phyloP scores from a whole-genome alignment of 1,139 yeast genomes.

The Candida tetrigidarum region DNA sequence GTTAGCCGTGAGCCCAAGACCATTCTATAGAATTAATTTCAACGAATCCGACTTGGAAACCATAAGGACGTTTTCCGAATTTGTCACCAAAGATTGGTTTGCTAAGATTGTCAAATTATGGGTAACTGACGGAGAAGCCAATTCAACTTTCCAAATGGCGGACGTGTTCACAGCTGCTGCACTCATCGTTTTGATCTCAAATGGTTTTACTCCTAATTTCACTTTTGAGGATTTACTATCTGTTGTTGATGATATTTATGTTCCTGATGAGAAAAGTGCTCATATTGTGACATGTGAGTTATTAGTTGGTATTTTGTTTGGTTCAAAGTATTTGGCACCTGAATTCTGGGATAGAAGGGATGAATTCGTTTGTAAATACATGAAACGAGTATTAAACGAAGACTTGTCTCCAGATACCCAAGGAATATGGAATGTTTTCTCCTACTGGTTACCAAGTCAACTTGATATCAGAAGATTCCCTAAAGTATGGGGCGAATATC shows the following conservation, averaged over 20 bases:
- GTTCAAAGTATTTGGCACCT: conserved; percentile 42
- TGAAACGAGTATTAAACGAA: conserved; percentile 51
- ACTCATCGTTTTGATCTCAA: conserved; percentile 48
- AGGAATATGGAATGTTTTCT: conserved; percentile 76
- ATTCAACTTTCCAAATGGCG: conserved; percentile 62
- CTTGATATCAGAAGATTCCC: conserved; percentile 72
- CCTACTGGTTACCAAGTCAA: conserved; percentile 75
- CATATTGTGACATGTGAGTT: conserved; percentile 68
- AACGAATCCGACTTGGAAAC: conserved; percentile 42
- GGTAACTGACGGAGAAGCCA: conserved; percentile 67
- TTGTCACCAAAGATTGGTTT: conserved; percentile 64
- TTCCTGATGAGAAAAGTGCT: conserved; percentile 63
- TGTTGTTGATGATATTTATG: conserved; percentile 55
- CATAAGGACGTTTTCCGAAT: conserved; percentile 47
- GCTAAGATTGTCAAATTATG: conserved; percentile 54
- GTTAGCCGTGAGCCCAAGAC: conserved; percentile 46
- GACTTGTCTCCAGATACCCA: conserved; percentile 79
- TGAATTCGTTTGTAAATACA: conserved; percentile 44
- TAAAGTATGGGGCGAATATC: conserved; percentile 49
- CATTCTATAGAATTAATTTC: conserved; percentile 31
- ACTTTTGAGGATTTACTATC: conserved; percentile 51
- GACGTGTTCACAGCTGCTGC: conserved; percentile 58
- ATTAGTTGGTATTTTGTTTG: conserved; percentile 58
- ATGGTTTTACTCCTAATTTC: conserved; percentile 39
- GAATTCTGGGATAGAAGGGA: conserved; percentile 44